Evolutionary conservation across 768 basidiomycete species (phyloP), one percentile per base, ranked within the genome.

Genomic region (Mycena kentingensis): DNA sequence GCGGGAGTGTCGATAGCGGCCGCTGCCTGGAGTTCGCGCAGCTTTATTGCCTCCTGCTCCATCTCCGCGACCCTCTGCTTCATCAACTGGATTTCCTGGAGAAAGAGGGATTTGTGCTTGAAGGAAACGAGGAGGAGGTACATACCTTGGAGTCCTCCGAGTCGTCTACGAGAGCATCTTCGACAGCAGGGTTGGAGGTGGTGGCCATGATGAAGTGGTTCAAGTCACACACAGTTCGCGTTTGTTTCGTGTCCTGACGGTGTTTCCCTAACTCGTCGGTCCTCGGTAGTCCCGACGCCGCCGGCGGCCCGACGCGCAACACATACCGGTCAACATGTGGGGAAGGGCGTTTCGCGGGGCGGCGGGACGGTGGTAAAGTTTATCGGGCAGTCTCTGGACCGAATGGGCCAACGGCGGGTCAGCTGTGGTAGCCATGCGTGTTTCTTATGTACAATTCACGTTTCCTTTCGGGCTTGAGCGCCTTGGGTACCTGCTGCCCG

Each of bases 31-130:
- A 95, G 79, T 67, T 94, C 90, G 45, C 90, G 79, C 59, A 95
- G 72, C 67, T 93, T 93, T 70, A 82, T 86, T 2, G 93, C 93
- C 69, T 94, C 93, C 47, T 83, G 76, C 69, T 95, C 92, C 92
- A 95, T 95, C 72, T 95, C 93, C 62, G 87, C 90, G 6, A 94
- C 92, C 51, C 92, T 78, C 61, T 90, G 88, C 71, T 93, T 93
- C 92, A 94, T 94, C 61, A 90, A 80, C 65, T 83, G 75, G 50
- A 94, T 88, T 78, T 94, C 92, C 87, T 91, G 64, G n/a, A 63
- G 53, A 48, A 63, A 55, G 51, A 47, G 38, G 50, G 46, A 43
- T 56, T 58, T 55, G 49, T 57, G 52, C 37, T 57, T 31, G 47
- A 53, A 38, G 44, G n/a, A 42, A 29, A 44, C 44, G 37, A 52